Evolutionary conservation across 2,329 filamentous ascomycete genomes (phyloP), one percentile per base, ranked within the genome.

Genomic region (Calonectria pseudoreteaudii): DNA sequence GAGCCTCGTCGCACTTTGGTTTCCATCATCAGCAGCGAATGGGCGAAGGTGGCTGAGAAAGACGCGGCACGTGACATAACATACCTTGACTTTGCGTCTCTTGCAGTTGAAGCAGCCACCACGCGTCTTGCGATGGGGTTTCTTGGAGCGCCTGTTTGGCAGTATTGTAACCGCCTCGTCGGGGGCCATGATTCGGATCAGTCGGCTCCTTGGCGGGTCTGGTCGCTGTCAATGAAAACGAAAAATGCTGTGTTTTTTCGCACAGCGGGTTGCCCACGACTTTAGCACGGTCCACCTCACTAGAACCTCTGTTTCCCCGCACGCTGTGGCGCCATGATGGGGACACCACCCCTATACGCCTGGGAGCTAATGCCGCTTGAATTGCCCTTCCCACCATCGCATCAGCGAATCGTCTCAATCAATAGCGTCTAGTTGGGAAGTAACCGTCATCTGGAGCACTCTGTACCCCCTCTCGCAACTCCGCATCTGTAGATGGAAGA

Each of bases 1-100:
- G 68, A n/a, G 20, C n/a, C 56, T 70, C 68, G 47, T 70, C 68
- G 26, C 68, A 70, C 68, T 70, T 70, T 23, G 14, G 14, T 41
- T 23, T 30, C 7, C 3, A 5, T n/a, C 23, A 10, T 64, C 10
- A 70, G 56, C 31, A 14, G 8, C 30, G 14, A 13, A 52, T 10
- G 31, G 64, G 13, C 26, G 3, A 26, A 18, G 4, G 36, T 18
- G 30, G 1, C 14, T 7, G 49, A 31, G 20, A 18, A 18, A 13
- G 38, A 1, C 30, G 30, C 14, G 31, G 20, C 20, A 13, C 9
- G 20, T 38, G 44, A 60, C 53, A n/a, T 14, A 70, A 58, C 53
- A n/a, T 14, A 70, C 68, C 68, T 70, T 70, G 44, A 70, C 44
- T 31, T 34, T 70, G 11, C 68, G 68, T n/a, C 23, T 52, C 44